Evolutionary conservation across 768 basidiomycete species (phyloP).

Genomic region (Auricularia auricula-judae): DNA sequence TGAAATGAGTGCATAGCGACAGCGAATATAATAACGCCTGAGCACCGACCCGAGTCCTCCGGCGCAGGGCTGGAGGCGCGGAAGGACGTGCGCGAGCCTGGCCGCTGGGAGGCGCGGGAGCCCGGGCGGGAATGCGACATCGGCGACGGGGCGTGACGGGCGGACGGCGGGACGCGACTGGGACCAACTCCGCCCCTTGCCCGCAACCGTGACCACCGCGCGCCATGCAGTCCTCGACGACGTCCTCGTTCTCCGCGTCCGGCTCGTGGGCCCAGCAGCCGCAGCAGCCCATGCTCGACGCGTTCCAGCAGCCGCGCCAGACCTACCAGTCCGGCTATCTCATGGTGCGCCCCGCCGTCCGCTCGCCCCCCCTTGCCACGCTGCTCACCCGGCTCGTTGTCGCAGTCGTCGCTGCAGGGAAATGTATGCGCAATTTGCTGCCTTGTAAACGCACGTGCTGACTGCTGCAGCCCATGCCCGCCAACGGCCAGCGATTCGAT

Average conservation of each 20-base stretch:
- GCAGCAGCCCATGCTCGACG: slow-evolving; percentile 52
- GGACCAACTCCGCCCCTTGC: not conserved
- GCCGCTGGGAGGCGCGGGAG: not conserved
- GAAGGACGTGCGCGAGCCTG: not conserved
- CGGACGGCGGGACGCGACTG: not conserved
- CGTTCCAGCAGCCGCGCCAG: slow-evolving; percentile 58
- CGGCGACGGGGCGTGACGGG: not conserved
- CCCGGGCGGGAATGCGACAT: not conserved
- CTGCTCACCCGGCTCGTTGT: not conserved
- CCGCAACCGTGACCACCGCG: not conserved
- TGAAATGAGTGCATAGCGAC: not conserved
- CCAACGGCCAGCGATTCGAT: slow-evolving; percentile 52
- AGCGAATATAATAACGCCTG: not conserved
- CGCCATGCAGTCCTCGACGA: slow-evolving; percentile 10
- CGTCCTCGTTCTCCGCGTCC: slow-evolving; percentile 40
- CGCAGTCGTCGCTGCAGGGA: slow-evolving; percentile 51
- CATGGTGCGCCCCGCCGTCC: slow-evolving; percentile 38
- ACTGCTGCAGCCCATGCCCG: slow-evolving; percentile 26
- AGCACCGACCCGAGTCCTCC: not conserved
- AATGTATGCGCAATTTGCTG: slow-evolving; percentile 33
- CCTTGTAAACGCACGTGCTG: not conserved
- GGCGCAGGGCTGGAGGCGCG: not conserved
- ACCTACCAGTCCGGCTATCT: slow-evolving; percentile 77
- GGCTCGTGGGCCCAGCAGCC: slow-evolving; percentile 41
- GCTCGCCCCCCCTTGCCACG: not conserved